Base-by-base conservation (phyloP, 768 basidiomycete genomes). In the Amanita thiersii region DNA sequence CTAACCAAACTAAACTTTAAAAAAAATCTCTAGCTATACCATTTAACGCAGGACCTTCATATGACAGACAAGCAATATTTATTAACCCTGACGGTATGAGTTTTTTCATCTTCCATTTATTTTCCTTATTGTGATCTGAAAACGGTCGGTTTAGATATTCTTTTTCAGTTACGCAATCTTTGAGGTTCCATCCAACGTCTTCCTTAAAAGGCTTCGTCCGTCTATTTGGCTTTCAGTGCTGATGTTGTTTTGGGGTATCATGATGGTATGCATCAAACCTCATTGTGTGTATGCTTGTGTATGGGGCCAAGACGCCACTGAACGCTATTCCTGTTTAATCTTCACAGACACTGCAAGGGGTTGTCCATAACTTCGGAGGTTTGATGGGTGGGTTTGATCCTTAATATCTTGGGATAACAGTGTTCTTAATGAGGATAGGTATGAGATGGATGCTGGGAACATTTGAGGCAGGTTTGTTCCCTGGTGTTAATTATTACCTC, bases 111-210 rank as follows among this genome's bases (percentile, higher is more conserved):
- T 29, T 37, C 20, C 33, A 2, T 34, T 24, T 1, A 18, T 35
- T 15, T 6, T 3, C 26, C 35, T 40, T 23, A 50, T 21, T 21
- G n/a, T n/a, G n/a, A n/a, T n/a, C n/a, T n/a, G n/a, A n/a, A n/a
- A 7, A 37, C 9, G 33, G 17, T 25, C 2, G n/a, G 12, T 31
- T 10, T 24, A 64, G 63, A 61, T 65, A 36, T 66, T 76, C 50
- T 76, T 75, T 58, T 73, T 78, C 60, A 69, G 79, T 39, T 86
- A 88, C 52, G 69, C 80, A 2, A 52, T 85, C 19, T 87, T 87
- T 46, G 81, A 86, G 69, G 79, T 85, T 20, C 85, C 86, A 2
- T 82, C 79, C 10, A 85, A 86, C 46, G 60, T 84, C 2, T 77
- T 83, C 54, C 60, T 86, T 38, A 85, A 85, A 54, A 74, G 81